Base-by-base conservation (phyloP, 208 protist species). In the Jaenimonas drosophilae region DNA sequence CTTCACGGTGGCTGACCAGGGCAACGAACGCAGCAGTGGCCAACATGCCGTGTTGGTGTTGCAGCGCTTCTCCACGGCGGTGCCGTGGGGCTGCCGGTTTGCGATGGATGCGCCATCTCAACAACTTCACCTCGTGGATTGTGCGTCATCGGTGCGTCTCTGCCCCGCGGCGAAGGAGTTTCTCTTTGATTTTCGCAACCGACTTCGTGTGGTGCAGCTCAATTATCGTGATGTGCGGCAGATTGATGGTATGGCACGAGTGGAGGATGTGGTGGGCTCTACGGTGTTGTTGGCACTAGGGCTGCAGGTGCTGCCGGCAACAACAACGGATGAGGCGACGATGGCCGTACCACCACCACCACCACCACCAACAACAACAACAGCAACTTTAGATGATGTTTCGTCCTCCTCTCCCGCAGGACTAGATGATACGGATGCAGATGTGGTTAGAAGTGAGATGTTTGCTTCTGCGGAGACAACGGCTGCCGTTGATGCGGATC, bases 71-170 rank as follows among this genome's bases (percentile, higher is more conserved):
- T 74, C 59, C 17, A 53, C 54, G 11, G 44, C 45, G 9, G 64
- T 80, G 2, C 54, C 58, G 32, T 87, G 77, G 77, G 61, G 70
- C 14, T n/a, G n/a, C n/a, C n/a, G n/a, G n/a, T n/a, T n/a, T n/a
- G n/a, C n/a, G n/a, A n/a, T n/a, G n/a, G n/a, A n/a, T n/a, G n/a
- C n/a, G n/a, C n/a, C n/a, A n/a, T n/a, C n/a, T n/a, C n/a, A n/a
- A n/a, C n/a, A n/a, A n/a, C 27, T 87, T 12, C 56, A 59, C 32
- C n/a, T 86, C 29, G 46, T 51, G 49, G 42, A 37, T 27, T 55
- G 57, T 6, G 49, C 64, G 20, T 54, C 75, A 50, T 25, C 54
- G 0, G 23, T 73, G 24, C 20, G 24, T n/a, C 54, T 87, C 30
- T 87, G 72, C 4, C 45, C 59, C n/a, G 55, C 20, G 2, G 62